Evolutionary conservation across 176 grass and related monocot genomes (phyloP), one percentile per base, ranked within the genome.

Genomic region (Bromus sterilis): DNA sequence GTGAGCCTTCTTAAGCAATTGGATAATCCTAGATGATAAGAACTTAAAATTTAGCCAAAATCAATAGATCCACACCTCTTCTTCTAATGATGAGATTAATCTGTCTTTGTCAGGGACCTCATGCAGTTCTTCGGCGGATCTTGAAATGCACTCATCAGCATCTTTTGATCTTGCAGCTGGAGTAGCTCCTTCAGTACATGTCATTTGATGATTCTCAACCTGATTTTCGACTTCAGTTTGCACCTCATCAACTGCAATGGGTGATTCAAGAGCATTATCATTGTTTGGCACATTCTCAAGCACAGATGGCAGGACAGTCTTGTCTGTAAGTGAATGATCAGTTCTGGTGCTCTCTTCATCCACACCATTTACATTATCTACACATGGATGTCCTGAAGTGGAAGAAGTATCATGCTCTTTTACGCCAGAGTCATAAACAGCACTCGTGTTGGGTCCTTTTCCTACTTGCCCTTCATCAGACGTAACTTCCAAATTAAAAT

Each of bases 11-110:
- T 56, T 62, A 64, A 42, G 62, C 35, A 56, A 63, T 74, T 42
- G 23, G 10, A 62, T 75, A 18, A 26, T 82, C 39, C 21, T 41
- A 77, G 69, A 66, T 85, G 8, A 76, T 60, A 53, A 71, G 14
- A 28, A 70, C 13, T 56, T 39, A 40, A 76, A 49, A 61, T 30
- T 28, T 74, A 82, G 34, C 28, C 16, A 24, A 62, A 69, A 34
- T 77, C 42, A 35, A 65, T 53, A 37, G 82, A 82, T 59, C 25
- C 79, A 61, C 77, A 98, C 96, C 96, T 98, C 93, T 85, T 93
- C 90, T 84, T 95, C 84, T 66, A 98, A 77, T 70, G 75, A 89
- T 70, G 80, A 86, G 32, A 91, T 93, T 56, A 79, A 56, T 53
- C 84, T 78, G 4, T 94, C 92, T 83, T 93, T 93, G 79, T 86